Evolutionary conservation across 78 protist species (phyloP).

Genomic region (Dictyostelium firmibasis): DNA sequence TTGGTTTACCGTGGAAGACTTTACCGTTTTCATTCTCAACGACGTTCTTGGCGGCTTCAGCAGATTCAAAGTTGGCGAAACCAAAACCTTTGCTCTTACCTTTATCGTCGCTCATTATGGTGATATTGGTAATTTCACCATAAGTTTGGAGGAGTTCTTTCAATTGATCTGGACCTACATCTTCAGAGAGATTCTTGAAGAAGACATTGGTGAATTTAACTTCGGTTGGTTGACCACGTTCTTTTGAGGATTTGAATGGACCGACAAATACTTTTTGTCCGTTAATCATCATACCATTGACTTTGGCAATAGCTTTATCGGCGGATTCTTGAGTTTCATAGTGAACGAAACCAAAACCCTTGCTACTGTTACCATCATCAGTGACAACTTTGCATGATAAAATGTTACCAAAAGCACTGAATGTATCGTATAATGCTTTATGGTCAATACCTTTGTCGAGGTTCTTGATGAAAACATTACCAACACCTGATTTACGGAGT

Average conservation of each 20-base stretch:
- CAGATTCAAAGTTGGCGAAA: conserved; percentile 94
- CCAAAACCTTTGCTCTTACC: conserved; percentile 95
- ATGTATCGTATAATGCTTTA: conserved; percentile 94
- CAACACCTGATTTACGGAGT: conserved; percentile 95
- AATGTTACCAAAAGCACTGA: conserved; percentile 91
- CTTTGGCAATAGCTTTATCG: conserved; percentile 90
- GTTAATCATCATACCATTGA: conserved; percentile 94
- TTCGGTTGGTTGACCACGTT: conserved; percentile 83
- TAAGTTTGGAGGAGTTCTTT: conserved; percentile 63
- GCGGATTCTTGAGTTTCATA: conserved; percentile 95
- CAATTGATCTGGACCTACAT: conserved; percentile 78
- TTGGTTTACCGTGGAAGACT: conserved; percentile 77
- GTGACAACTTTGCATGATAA: conserved; percentile 90
- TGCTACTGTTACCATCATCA: conserved; percentile 81
- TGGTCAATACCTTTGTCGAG: conserved; percentile 92
- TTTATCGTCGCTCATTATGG: conserved; percentile 79
- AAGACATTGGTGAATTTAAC: conserved; percentile 95
- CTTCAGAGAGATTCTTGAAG: conserved; percentile 92
- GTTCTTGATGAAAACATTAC: conserved; percentile 98
- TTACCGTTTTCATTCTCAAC: conserved; percentile 89
- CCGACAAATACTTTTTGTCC: conserved; percentile 93
- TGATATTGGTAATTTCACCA: conserved; percentile 89
- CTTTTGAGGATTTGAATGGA: conserved; percentile 88
- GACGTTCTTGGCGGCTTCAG: conserved; percentile 92
- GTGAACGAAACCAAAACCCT: conserved; percentile 98